Base-by-base conservation (phyloP, 768 basidiomycete genomes). In the Pisolithus albus region DNA sequence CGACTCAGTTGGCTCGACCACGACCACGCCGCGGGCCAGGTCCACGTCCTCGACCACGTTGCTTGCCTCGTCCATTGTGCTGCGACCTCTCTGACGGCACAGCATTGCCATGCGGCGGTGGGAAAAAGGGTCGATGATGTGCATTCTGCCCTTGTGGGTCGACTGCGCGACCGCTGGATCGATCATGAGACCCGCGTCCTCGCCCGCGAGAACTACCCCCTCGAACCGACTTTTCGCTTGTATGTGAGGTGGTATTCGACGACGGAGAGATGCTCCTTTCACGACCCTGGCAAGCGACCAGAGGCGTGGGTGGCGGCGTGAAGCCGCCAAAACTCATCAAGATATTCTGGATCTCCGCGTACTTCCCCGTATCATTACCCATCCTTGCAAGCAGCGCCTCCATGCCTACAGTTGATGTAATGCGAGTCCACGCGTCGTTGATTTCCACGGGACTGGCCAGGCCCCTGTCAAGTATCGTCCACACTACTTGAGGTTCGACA, bases 401-500 rank as follows among this genome's bases (percentile, higher is more conserved):
- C 52, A 59, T 62, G 30, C 65, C 67, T 24, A 67, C 59, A 6
- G 64, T 59, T 32, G 75, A 76, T 10, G 70, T 75, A 23, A 77
- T 67, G 59, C 70, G 72, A 18, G 67, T 61, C 83, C 80, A 84
- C 0, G 74, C 74, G 32, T 75, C 66, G 53, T 67, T 69, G 50
- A 82, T 75, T 24, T 83, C 81, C 16, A 73, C 61, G 38, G 69
- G 54, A 46, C 64, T 72, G 24, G 78, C 75, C 21, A 87, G 71
- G n/a, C 69, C 69, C 41, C 75, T 80, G 45, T 84, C 76, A 26
- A 88, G 75, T 46, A 88, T 66, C 68, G 78, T 71, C 76, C 78
- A 83, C 23, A 85, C 78, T 34, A 81, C 68, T 57, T 85, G 79
- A 9, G 84, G 84, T 59, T 83, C 78, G 49, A 69, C 64, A 13